These are phyloP conservation scores for Stenogyne calaminthoides DNA, from an alignment of 305 asterid genomes.

Conservation along the genomic window DNA sequence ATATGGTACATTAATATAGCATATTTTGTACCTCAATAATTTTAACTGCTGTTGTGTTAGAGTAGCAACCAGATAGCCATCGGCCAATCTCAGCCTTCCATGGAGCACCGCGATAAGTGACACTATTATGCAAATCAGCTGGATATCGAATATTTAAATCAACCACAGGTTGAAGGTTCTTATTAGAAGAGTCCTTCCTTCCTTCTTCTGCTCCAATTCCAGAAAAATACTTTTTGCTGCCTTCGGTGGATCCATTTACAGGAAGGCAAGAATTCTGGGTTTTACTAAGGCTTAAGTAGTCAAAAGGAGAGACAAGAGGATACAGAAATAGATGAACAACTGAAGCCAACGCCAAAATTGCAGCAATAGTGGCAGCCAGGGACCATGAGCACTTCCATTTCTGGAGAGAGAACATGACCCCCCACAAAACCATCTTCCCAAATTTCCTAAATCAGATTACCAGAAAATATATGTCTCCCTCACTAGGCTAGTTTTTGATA, in stretches of 20 bases:
- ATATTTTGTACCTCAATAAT: conserved; percentile 64
- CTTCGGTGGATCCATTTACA: conserved; percentile 45
- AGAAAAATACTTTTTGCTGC: conserved; percentile 30
- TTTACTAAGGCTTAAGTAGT: conserved; percentile 52
- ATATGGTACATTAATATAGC: background rate
- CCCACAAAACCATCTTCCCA: conserved; percentile 32
- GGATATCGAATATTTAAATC: conserved; percentile 60
- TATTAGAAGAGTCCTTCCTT: conserved; percentile 24
- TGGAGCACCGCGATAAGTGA: conserved; percentile 76
- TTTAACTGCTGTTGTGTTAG: conserved; percentile 43
- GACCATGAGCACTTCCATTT: conserved; percentile 92
- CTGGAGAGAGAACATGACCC: conserved; percentile 75
- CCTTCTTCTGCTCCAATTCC: conserved; percentile 14
- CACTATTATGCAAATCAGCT: conserved; percentile 66
- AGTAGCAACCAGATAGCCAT: conserved; percentile 85
- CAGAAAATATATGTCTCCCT: conserved; percentile 11
- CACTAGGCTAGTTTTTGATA: conserved; percentile 24
- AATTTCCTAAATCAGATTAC: conserved; percentile 17
- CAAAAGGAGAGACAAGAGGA: conserved; percentile 62
- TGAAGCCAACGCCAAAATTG: conserved; percentile 61
- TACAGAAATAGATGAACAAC: conserved; percentile 71
- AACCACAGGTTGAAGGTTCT: conserved; percentile 37
- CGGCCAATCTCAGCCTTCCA: conserved; percentile 90
- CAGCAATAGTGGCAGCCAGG: conserved; percentile 60
- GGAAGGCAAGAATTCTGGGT: conserved; percentile 47